These are phyloP conservation scores for Phytophthora tubulina DNA, from an alignment of 352 stramenopile species.

Conservation along the genomic window DNA sequence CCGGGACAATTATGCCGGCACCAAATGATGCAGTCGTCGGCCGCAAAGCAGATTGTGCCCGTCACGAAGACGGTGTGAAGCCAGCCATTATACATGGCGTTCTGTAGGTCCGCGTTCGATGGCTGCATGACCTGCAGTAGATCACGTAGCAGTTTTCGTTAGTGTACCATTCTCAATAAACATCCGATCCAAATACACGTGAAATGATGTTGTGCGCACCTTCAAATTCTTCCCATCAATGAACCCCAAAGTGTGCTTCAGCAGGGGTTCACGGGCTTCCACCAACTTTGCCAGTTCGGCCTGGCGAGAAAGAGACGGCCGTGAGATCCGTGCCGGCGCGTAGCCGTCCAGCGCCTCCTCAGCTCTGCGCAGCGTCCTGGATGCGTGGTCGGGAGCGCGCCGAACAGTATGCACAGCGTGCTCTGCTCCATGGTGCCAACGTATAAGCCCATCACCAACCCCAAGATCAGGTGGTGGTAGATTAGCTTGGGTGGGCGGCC, in stretches of 20 bases:
- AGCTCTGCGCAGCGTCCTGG: background rate
- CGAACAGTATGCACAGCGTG: conserved; percentile 11
- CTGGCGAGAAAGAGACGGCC: conserved; percentile 10
- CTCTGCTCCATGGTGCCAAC: background rate
- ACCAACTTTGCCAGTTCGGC: conserved; percentile 13
- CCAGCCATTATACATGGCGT: conserved; percentile 11
- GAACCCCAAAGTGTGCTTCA: conserved; percentile 38
- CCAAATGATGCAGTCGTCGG: conserved; percentile 18
- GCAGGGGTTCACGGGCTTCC: conserved; percentile 35
- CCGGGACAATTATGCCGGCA: conserved; percentile 30
- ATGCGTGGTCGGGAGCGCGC: background rate
- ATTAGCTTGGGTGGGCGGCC: conserved; percentile 9
- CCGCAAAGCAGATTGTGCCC: conserved; percentile 23
- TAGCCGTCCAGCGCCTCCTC: background rate
- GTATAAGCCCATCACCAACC: background rate
- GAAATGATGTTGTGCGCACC: background rate
- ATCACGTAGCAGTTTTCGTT: background rate
- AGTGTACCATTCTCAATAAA: too few species aligned
- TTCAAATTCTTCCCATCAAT: conserved; percentile 11
- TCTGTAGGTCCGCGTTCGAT: conserved; percentile 8
- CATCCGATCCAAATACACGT: background rate
- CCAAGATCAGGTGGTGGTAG: conserved; percentile 1
- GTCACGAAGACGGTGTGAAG: conserved; percentile 11
- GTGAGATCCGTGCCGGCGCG: conserved; percentile 1
- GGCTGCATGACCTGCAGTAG: conserved; percentile 5